Evolutionary conservation across 2,329 filamentous ascomycete species (phyloP).

Genomic region (Colletotrichum sidae): DNA sequence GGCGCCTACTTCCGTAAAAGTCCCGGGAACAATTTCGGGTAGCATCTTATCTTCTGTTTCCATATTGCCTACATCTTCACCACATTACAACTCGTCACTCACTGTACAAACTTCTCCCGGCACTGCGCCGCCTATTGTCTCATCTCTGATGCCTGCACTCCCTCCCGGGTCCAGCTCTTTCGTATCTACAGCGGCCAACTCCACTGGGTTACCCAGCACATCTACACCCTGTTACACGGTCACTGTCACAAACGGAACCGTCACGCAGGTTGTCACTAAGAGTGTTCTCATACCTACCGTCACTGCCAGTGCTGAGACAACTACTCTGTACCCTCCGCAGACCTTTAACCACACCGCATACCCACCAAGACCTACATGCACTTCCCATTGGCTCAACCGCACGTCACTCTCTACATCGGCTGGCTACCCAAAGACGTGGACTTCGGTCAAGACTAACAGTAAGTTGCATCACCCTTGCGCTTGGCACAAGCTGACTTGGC

Average conservation of each 20-base stretch:
- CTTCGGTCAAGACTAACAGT: slow-evolving; percentile 10
- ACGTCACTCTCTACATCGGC: slow-evolving; percentile 10
- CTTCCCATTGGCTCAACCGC: slow-evolving; percentile 25
- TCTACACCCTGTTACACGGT: slow-evolving; percentile 28
- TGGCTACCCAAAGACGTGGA: slow-evolving; percentile 8
- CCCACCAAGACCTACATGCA: not conserved
- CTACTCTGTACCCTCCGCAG: not conserved
- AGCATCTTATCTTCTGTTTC: slow-evolving; percentile 14
- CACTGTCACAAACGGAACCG: slow-evolving; percentile 33
- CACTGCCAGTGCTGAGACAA: slow-evolving; percentile 15
- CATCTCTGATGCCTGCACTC: not conserved
- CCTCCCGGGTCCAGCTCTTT: not conserved
- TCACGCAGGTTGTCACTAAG: slow-evolving; percentile 31
- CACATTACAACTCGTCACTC: not conserved
- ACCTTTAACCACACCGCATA: slow-evolving; percentile 9
- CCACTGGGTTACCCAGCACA: not conserved
- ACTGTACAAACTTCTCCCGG: not conserved
- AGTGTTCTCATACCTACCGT: slow-evolving; percentile 20
- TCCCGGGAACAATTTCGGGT: slow-evolving; percentile 15
- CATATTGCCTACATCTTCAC: slow-evolving; percentile 17
- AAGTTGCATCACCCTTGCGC: not conserved
- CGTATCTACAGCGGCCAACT: not conserved
- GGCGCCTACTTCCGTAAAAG: not conserved
- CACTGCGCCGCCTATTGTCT: not conserved
- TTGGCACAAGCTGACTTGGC: not conserved